Percentiles rank a stretch among this genome's conserved stretches.
phyloP scores from a whole-genome alignment of 169 alveolate species.

The Plasmodium gaboni region DNA sequence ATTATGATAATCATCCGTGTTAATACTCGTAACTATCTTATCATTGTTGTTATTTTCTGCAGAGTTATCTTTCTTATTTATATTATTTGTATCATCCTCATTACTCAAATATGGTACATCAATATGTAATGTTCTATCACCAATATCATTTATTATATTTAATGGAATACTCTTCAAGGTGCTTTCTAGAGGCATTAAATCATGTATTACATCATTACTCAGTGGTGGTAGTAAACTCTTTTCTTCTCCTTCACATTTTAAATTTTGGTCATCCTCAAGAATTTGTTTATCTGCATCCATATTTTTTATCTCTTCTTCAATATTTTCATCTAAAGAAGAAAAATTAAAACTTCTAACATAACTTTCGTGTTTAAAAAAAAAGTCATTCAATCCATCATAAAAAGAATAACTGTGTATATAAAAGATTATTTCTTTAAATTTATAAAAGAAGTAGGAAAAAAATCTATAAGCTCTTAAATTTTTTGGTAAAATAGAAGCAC shows the following conservation, averaged over 20 bases:
- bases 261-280: too few species aligned
- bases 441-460: conserved; percentile 39
- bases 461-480: conserved; percentile 44
- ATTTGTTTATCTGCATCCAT: too few species aligned
- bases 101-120: not conserved
- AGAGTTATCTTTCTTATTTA: not conserved
- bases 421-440: conserved; percentile 50
- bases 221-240: too few species aligned
- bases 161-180: too few species aligned
- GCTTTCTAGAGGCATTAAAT: too few species aligned
- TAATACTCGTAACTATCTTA: not conserved
- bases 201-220: too few species aligned
- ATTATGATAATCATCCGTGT: not conserved
- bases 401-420: conserved; percentile 37
- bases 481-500: conserved; percentile 20
- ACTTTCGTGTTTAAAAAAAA: conserved; percentile 15
- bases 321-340: too few species aligned
- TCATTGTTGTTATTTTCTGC: not conserved
- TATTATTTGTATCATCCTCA: not conserved
- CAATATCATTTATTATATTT: too few species aligned
- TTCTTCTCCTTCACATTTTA: too few species aligned
- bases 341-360: not conserved
- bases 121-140: too few species aligned
- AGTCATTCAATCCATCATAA: conserved; percentile 9
- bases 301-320: too few species aligned